Conservation (phyloP, 176 grass and related monocot species). For the barley (Hordeum vulgare) region DNA sequence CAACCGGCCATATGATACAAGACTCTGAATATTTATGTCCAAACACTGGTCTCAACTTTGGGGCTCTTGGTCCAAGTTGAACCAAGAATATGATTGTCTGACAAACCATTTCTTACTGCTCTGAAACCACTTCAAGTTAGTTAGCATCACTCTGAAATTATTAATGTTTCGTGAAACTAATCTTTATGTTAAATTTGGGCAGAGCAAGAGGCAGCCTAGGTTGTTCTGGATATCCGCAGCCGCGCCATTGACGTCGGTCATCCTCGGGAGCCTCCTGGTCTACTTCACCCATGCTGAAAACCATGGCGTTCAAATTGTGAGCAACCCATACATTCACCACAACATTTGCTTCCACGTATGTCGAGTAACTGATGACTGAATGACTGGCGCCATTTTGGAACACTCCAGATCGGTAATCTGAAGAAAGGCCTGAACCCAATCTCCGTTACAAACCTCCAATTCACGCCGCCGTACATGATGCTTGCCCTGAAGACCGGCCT, state of each 20-base stretch:
- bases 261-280: conserved; percentile 72
- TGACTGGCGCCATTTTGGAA: neutral
- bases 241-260: conserved; percentile 74
- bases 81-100: neutral
- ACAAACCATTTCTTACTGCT: neutral
- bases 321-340: neutral
- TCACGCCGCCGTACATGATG: conserved; percentile 65
- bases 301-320: conserved; percentile 94
- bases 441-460: conserved; percentile 53
- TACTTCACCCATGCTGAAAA: conserved; percentile 85
- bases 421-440: conserved; percentile 88
- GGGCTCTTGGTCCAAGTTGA: neutral
- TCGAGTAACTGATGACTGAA: neutral
- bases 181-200: neutral
- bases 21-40: neutral
- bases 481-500: conserved; percentile 81
- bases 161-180: neutral
- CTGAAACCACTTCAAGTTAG: neutral
- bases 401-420: conserved; percentile 69
- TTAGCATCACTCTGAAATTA: no score
- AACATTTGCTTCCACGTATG: neutral
- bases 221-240: conserved; percentile 89
- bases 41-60: neutral
- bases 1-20: neutral
- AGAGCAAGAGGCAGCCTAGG: conserved; percentile 73